These are phyloP conservation scores for Sequoia sempervirens DNA, from an alignment of 75 land plant species.

Conservation along the genomic window DNA sequence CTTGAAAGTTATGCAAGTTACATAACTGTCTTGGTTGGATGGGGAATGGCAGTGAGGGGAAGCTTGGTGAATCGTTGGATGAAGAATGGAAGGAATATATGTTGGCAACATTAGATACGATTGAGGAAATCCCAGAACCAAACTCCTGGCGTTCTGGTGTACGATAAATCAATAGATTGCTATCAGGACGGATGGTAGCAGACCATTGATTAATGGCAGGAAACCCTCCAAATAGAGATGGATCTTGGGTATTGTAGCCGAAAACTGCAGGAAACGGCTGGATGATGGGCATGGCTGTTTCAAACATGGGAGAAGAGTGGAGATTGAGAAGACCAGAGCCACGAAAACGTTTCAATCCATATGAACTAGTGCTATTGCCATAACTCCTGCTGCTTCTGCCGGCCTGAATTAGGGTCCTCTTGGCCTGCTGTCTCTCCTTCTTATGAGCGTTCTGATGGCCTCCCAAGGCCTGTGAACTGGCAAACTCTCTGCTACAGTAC, in stretches of 20 bases:
- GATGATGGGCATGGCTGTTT: neutral
- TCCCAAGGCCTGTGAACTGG: slow-evolving; percentile 77
- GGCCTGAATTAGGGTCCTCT: slow-evolving; percentile 65
- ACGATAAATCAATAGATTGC: neutral
- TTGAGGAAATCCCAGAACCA: neutral
- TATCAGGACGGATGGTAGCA: neutral
- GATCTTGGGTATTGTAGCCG: neutral
- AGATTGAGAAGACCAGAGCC: neutral
- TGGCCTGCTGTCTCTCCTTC: slow-evolving; percentile 72
- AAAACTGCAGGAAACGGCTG: neutral
- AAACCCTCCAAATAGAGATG: neutral
- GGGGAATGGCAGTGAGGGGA: neutral
- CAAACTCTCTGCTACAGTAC: slow-evolving; percentile 77
- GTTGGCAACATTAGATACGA: neutral
- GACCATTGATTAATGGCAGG: neutral
- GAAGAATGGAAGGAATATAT: no score
- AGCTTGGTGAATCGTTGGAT: neutral
- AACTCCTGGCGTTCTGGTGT: neutral
- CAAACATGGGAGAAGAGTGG: neutral
- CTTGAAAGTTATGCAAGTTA: neutral
- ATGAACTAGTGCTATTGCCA: neutral
- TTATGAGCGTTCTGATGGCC: slow-evolving; percentile 84
- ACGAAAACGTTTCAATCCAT: neutral
- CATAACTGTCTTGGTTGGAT: neutral
- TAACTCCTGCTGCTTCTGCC: slow-evolving; percentile 12